phyloP scores from a whole-genome alignment of 495 filamentous ascomycete genomes.

The Baudoinia panamericana region DNA sequence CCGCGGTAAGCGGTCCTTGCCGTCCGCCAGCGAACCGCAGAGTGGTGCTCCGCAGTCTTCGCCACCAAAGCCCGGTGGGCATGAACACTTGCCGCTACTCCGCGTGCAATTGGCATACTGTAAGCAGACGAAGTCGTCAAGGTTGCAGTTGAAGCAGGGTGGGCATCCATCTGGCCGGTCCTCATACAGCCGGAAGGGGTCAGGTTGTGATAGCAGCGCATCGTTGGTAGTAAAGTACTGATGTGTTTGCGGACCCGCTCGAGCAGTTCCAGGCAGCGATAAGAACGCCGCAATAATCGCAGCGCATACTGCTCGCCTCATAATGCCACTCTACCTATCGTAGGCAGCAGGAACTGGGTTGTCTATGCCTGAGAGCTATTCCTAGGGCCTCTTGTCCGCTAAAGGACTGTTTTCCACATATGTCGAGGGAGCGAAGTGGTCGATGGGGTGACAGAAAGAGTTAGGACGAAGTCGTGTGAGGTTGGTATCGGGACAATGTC shows the following conservation, averaged over 20 bases:
- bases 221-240: conserved; percentile 20
- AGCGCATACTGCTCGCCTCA: conserved; percentile 10
- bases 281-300: conserved; percentile 1
- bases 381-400: no score
- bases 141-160: conserved; percentile 89
- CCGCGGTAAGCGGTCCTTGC: conserved; percentile 57
- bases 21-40: conserved; percentile 78
- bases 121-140: conserved; percentile 77
- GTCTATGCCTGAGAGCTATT: no score
- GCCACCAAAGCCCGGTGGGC: conserved; percentile 82
- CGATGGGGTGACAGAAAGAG: no score
- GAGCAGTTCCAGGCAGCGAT: not conserved
- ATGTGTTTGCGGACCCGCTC: conserved; percentile 15
- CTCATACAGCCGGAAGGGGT: conserved; percentile 37
- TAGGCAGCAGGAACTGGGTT: no score
- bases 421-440: no score
- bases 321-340: not conserved
- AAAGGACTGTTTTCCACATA: no score
- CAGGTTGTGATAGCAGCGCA: conserved; percentile 19
- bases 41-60: conserved; percentile 80
- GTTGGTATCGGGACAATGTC: no score
- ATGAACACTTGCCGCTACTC: conserved; percentile 80
- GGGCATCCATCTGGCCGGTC: conserved; percentile 49
- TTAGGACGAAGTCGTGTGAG: no score
- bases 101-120: conserved; percentile 79